Percentiles rank a stretch among this genome's conserved stretches.
Evolutionary conservation across 805 yeast genomes (phyloP).

Genomic region (Metschnikowia noctiluminum): DNA sequence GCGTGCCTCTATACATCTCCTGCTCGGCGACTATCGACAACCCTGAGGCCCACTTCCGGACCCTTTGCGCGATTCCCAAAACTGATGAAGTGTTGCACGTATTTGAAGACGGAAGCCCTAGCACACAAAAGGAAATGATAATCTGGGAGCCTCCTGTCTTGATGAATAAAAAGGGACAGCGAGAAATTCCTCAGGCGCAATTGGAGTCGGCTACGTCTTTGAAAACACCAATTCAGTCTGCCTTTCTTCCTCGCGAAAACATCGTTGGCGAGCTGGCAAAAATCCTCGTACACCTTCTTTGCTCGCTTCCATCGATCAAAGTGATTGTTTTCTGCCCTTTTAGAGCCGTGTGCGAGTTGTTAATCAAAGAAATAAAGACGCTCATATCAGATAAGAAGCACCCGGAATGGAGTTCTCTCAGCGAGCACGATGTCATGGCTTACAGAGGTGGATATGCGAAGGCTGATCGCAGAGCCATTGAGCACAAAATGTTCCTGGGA

Average conservation of each 20-base stretch:
- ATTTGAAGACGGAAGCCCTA: conserved; percentile 83
- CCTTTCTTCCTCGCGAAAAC: conserved; percentile 49
- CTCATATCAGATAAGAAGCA: conserved; percentile 37
- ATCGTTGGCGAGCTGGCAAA: conserved; percentile 76
- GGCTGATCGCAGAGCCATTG: conserved; percentile 81
- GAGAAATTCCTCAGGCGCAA: conserved; percentile 11
- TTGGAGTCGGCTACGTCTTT: conserved; percentile 9
- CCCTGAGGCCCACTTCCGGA: conserved; percentile 69
- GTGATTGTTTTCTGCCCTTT: conserved; percentile 90
- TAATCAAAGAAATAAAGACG: conserved; percentile 80
- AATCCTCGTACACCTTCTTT: conserved; percentile 61
- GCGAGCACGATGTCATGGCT: conserved; percentile 69
- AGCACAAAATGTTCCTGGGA: conserved; percentile 86
- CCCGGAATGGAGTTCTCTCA: conserved; percentile 40
- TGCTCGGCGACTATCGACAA: conserved; percentile 90
- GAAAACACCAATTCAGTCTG: conserved; percentile 12
- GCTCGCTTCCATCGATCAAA: conserved; percentile 53
- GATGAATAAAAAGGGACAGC: conserved; percentile 54
- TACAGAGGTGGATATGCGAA: conserved; percentile 95
- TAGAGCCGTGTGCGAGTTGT: conserved; percentile 77
- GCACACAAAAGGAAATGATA: conserved; percentile 69
- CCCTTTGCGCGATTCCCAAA: conserved; percentile 62
- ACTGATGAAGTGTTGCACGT: conserved; percentile 51
- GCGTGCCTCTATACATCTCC: conserved; percentile 60
- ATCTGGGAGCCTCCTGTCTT: conserved; percentile 81